phyloP scores from a whole-genome alignment of 768 basidiomycete species.

The Macrolepiota albuminosa region DNA sequence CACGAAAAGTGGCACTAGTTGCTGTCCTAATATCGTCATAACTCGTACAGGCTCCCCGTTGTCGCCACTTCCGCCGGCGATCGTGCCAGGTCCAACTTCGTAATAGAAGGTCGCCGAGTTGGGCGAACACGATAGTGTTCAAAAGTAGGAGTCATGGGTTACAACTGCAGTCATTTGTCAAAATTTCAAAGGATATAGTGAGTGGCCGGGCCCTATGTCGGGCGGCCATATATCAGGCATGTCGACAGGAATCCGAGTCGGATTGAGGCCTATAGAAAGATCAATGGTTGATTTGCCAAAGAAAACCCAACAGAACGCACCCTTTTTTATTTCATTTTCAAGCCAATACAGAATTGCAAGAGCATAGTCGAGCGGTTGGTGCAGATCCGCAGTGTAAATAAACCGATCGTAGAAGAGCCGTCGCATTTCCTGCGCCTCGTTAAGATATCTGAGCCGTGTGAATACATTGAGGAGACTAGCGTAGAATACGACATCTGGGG shows the following conservation, averaged over 20 bases:
- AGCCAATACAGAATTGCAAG: neutral
- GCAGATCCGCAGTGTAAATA: slow-evolving; percentile 20
- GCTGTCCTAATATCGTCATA: neutral
- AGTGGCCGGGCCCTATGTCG: neutral
- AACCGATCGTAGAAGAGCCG: slow-evolving; percentile 16
- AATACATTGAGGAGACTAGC: slow-evolving; percentile 35
- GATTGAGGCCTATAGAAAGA: neutral
- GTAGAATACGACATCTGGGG: slow-evolving; percentile 29
- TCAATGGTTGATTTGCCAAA: neutral
- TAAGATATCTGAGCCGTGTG: slow-evolving; percentile 21
- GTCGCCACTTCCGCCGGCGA: neutral
- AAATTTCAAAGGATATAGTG: neutral
- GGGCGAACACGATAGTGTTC: neutral
- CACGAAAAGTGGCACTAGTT: neutral
- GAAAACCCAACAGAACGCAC: neutral
- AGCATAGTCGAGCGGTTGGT: slow-evolving; percentile 8
- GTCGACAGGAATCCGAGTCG: too few relatives aligned
- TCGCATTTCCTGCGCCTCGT: slow-evolving; percentile 27
- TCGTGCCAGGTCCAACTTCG: neutral
- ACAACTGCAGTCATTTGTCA: neutral
- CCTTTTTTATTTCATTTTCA: neutral
- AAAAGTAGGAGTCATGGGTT: neutral
- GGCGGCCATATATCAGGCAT: neutral
- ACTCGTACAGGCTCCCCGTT: neutral
- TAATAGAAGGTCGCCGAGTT: neutral